Evolutionary conservation across 192 early-diverging fungal genomes (phyloP).

Genomic region (Umbelopsis sp.): DNA sequence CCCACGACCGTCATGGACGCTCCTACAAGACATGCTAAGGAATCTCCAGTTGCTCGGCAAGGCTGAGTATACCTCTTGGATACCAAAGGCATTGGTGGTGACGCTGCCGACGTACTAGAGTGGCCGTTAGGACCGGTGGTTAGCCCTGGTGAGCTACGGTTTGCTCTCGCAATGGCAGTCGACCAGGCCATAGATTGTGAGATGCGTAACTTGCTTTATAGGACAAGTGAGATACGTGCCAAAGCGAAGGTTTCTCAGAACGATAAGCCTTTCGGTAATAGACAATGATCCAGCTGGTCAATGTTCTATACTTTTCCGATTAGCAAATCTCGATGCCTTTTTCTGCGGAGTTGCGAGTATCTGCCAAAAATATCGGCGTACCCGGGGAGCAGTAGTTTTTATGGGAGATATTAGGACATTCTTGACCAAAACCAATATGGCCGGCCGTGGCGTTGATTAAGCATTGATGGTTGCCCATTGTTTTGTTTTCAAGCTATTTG

Average conservation of each 20-base stretch:
- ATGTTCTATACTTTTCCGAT: neutral
- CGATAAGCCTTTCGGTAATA: conserved; percentile 2
- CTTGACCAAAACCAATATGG: no score
- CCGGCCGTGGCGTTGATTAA: no score
- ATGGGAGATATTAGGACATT: no score
- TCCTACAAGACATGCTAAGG: conserved; percentile 42
- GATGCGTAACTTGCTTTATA: neutral
- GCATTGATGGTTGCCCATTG: no score
- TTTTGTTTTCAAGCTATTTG: no score
- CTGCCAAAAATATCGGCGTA: no score
- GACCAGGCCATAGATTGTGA: conserved; percentile 9
- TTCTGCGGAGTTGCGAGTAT: no score
- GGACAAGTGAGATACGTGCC: neutral
- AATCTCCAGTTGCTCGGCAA: conserved; percentile 26
- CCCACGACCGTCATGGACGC: conserved; percentile 46
- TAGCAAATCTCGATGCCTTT: conserved; percentile 18
- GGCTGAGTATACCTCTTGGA: conserved; percentile 15
- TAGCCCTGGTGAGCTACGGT: conserved; percentile 1
- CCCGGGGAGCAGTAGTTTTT: no score
- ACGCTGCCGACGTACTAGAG: neutral
- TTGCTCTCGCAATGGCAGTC: conserved; percentile 1
- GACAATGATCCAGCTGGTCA: neutral
- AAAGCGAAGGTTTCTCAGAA: neutral
- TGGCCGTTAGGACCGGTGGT: neutral
- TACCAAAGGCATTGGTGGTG: neutral